Evolutionary conservation across 83 land plant species (phyloP), one percentile per base, ranked within the genome.

Genomic region (Picea engelmannii): DNA sequence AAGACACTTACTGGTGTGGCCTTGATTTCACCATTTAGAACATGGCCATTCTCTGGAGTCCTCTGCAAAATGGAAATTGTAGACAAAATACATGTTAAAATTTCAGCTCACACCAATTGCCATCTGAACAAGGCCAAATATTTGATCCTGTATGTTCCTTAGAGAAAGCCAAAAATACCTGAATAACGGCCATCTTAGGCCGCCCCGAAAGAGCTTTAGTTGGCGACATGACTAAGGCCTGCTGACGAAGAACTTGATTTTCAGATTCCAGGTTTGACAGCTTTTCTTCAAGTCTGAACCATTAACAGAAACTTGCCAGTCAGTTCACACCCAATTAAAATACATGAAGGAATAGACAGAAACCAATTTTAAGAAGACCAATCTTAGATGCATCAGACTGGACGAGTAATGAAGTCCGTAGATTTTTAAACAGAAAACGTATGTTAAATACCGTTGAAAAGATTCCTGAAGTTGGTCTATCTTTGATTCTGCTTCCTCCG

Each of bases 241-340:
- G 99, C 82, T 97, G 99, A 49, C 98, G 96, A 66, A 97, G 93
- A 58, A 97, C 98, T 91, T 97, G 98, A 80, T 92, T 95, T 68
- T 97, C 99, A 17, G 98, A 93, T 71, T 97, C 99, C 78, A 91
- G 67, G 83, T 95, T 97, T 10, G 94, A 82, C 31, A 92, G 89
- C 71, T 97, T 97, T 79, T 97, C 99, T 89, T 97, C 99, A 69
- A 95, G 83, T 87, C 99, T 97, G 85, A 75, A 49, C 24, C n/a
- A 70, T 35, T 49, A 12, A 59, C 27, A 6, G 18, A 49, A 76
- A 49, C 9, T 49, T 49, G 59, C 13, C 16, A 6, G 47, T 31
- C 47, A 35, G 1, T 78, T 15, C n/a, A 80, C 23, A n/a, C 20
- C 16, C 16, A 27, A 64, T n/a, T 62, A 80, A n/a, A 35, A 55